Base-by-base conservation (phyloP, 352 stramenopile genomes). In the Globisporangium nagaii region DNA sequence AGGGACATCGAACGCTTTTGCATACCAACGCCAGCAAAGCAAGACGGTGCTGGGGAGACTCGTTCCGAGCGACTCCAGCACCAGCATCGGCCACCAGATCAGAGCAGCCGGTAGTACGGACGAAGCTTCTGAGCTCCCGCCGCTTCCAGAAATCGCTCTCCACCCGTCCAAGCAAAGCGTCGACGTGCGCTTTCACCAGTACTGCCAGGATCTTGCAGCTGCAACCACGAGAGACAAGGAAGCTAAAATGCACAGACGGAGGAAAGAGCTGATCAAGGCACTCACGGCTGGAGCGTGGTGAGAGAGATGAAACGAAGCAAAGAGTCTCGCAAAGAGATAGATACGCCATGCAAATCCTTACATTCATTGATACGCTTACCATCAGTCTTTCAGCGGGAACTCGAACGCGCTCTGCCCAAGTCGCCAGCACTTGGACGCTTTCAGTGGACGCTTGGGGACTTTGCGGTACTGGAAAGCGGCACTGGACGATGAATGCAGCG, bases 351-450 rank as follows among this genome's bases (percentile, higher is more conserved):
- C 50, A 50, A 59, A 59, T 46, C 59, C 71, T 54, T 62, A 72
- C 50, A 71, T 73, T 58, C 56, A 67, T 63, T 66, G 36, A 50
- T 32, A 7, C 5, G 11, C 51, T 62, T 58, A 9, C 28, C 44
- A 57, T 41, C 47, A 69, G n/a, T 71, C 60, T 17, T 70, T 58
- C 2, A 71, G 37, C 8, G 60, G 60, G 27, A 84, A 59, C 46
- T 59, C 59, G 10, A 77, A 56, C 15, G 71, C 22, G n/a, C 63
- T 68, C 20, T 47, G 52, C 7, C 64, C 70, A 24, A 77, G 73
- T 43, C 82, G 82, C 80, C 80, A 90, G 43, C 66, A 78, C 56
- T 90, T 90, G 13, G 78, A 75, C 19, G 80, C 78, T 48, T 91
- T 91, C 15, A 91, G 48, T 7, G 80, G 80, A 22, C 80, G 65